Evolutionary conservation across 2,329 filamentous ascomycete species (phyloP), one percentile per base, ranked within the genome.

Genomic region (Podosphaera fusca): DNA sequence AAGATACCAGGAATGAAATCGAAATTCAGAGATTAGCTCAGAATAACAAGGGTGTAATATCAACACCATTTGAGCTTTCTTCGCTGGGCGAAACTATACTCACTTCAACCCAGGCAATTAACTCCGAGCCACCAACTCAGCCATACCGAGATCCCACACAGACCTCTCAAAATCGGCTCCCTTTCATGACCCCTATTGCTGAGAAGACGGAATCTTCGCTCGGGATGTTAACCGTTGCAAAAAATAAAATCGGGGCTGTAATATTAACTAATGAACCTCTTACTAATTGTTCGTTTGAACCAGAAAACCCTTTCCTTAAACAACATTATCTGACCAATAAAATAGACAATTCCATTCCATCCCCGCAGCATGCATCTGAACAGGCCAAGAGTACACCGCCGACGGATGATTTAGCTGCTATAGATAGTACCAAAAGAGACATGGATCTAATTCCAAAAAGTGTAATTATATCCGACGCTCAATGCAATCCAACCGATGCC

Each of bases 181-280:
- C 90, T 2, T 98, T 96, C 68, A 96, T 98, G 92, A 98, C 92
- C 0, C 92, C 92, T 1, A 98, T 98, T 62, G 90, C 92, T 1
- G 92, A 98, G 69, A 82, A 87, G 64, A 98, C 92, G 0, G 92
- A 98, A 69, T 85, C 82, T 9, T 95, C 89, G 0, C 71, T 96
- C 4, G 83, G 83, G 40, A 70, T 83, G 47, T 77, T 78, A 3
- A 80, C 78, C 34, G 75, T 79, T 56, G 70, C 12, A 10, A 36
- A 74, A 57, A 73, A 73, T 63, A 77, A 78, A 68, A 76, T 80
- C 64, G 76, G 75, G 56, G 76, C 80, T 54, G 94, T 92, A 70
- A 94, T 87, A 3, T 88, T 88, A 14, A 87, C 80, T 63, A 83
- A 82, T 60, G 60, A 63, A 49, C 64, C 66, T 59, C 21, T 34